Base-by-base conservation (phyloP, 2,329 filamentous ascomycete genomes). In the Diaporthe longicolla region DNA sequence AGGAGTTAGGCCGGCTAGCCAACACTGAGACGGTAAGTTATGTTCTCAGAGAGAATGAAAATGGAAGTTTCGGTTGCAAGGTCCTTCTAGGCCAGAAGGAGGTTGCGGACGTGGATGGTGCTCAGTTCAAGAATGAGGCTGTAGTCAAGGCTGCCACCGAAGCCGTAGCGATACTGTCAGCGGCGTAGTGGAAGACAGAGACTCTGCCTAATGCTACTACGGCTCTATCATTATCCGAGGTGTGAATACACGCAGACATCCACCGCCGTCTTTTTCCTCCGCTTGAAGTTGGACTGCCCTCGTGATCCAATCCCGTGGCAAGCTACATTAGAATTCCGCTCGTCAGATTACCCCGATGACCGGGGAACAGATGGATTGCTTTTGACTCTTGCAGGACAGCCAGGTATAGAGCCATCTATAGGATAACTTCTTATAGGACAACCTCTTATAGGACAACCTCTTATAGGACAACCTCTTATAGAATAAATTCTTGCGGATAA, bases 1-100 rank as follows among this genome's bases (percentile, higher is more conserved):
- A 94, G 80, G 86, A 91, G 73, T 82, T 97, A 11, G 92, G 93
- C 0, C 83, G 87, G 58, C 77, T 93, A 43, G 90, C 90, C 0
- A 87, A 84, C 4, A 82, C 72, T 1, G 82, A 87, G 72, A 86
- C 80, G 37, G 88, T 94, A 0, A 80, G 83, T 45, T 95, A 95
- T 80, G 79, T 81, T 9, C 77, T 85, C 26, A 81, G 83, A 21
- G 70, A 58, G 32, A 57, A 75, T 50, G 57, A 32, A 29, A 57
- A 71, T 48, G 70, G 72, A 52, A 76, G 77, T 73, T 86, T 83
- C 65, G 61, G 75, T 13, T 93, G 90, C 78, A 82, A 80, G 59
- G 83, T 93, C 8, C 76, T 82, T 40, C 81, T 93, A 0, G 89
- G 86, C 1, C 85, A 82, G 0, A 79, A 84, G 71, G 77, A 84